phyloP scores from a whole-genome alignment of 768 basidiomycete species.

The Termitomyces sp. region DNA sequence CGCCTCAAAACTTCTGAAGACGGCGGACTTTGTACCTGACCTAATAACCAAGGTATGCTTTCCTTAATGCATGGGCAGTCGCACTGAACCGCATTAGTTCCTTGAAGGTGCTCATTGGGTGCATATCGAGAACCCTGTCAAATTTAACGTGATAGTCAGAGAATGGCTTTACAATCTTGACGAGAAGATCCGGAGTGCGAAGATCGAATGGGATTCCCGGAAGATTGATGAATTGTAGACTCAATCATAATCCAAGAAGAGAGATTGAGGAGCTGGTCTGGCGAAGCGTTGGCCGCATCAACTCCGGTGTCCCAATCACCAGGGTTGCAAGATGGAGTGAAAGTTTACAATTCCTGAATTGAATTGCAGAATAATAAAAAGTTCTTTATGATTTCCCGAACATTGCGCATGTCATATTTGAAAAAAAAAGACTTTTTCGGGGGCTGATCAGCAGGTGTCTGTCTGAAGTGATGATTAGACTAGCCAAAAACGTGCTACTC shows the following conservation, averaged over 20 bases:
- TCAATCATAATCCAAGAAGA: not conserved
- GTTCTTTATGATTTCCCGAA: too few relatives aligned
- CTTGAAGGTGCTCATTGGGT: slow-evolving; percentile 12
- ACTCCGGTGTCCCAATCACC: not conserved
- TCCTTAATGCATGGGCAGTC: not conserved
- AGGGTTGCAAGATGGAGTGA: too few relatives aligned
- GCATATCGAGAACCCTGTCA: slow-evolving; percentile 7
- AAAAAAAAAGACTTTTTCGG: too few relatives aligned
- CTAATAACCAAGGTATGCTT: slow-evolving; percentile 30
- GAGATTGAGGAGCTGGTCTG: not conserved
- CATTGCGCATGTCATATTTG: too few relatives aligned
- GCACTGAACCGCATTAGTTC: not conserved
- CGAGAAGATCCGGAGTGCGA: not conserved
- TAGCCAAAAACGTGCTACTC: not conserved
- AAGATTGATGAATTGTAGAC: not conserved
- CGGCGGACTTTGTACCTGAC: slow-evolving; percentile 30
- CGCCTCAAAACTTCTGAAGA: slow-evolving; percentile 27
- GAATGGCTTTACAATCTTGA: slow-evolving; percentile 5
- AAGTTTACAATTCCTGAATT: too few relatives aligned
- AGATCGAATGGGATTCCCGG: not conserved
- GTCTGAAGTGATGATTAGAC: not conserved
- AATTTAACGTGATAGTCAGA: slow-evolving; percentile 7
- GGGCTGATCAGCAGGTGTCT: too few relatives aligned
- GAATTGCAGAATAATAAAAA: too few relatives aligned
- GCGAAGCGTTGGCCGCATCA: not conserved